These are phyloP conservation scores for Babesia bigemina DNA, from an alignment of 169 alveolate species.

Conservation along the genomic window DNA sequence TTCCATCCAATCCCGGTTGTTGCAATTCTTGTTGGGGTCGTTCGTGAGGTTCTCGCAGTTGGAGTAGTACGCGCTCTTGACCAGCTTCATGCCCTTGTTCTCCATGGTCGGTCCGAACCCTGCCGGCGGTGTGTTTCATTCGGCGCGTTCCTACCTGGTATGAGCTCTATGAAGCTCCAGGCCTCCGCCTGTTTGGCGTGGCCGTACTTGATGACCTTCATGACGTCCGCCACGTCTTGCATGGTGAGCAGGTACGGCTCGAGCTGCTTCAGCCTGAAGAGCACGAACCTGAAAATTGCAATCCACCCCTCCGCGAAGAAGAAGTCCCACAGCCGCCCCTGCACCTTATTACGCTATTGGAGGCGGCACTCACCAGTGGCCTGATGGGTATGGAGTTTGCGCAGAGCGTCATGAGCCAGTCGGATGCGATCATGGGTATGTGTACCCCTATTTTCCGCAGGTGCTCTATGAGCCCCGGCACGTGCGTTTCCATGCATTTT, in stretches of 20 bases:
- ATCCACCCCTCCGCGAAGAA: constrained; percentile 84
- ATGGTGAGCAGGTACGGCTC: constrained; percentile 60
- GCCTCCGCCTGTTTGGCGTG: constrained; percentile 43
- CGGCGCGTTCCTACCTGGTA: constrained; percentile 36
- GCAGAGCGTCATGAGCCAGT: constrained; percentile 83
- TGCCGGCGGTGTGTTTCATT: neutral
- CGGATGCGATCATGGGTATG: constrained; percentile 81
- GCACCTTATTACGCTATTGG: neutral
- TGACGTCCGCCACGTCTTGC: constrained; percentile 67
- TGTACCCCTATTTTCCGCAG: constrained; percentile 70
- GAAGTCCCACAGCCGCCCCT: constrained; percentile 77
- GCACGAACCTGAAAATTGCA: constrained; percentile 72
- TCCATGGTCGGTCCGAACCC: constrained; percentile 55
- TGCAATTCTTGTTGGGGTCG: constrained; percentile 59
- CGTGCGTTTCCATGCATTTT: constrained; percentile 40
- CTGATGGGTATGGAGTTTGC: constrained; percentile 78
- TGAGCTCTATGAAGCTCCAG: constrained; percentile 59
- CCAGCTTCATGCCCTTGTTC: constrained; percentile 43
- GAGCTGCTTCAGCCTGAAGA: constrained; percentile 69
- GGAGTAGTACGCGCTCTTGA: constrained; percentile 53
- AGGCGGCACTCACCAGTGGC: constrained; percentile 47
- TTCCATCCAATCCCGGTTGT: constrained; percentile 55
- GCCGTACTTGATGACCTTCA: constrained; percentile 71
- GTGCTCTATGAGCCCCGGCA: constrained; percentile 52
- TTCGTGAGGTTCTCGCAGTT: constrained; percentile 60